phyloP scores from a whole-genome alignment of 2,329 filamentous ascomycete species.

The Beauveria scarabaeidicola region DNA sequence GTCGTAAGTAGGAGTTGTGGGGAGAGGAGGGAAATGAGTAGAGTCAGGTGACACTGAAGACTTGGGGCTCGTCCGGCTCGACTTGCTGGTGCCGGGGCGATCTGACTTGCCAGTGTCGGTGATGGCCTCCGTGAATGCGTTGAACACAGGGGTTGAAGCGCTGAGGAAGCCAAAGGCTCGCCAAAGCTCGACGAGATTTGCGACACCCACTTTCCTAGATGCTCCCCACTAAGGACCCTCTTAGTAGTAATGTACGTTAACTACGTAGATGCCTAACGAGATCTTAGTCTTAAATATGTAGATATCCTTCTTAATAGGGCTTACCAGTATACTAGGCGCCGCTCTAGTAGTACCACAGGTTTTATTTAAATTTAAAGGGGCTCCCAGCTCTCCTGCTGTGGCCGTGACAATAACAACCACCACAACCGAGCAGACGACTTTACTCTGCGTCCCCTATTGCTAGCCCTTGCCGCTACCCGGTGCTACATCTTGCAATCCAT shows the following conservation, averaged over 20 bases:
- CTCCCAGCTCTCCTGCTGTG: not conserved
- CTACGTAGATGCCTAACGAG: too few species aligned
- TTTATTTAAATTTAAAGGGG: not conserved
- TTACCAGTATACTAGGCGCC: too few species aligned
- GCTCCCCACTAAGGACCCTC: too few species aligned
- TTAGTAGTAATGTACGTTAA: too few species aligned
- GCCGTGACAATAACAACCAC: not conserved
- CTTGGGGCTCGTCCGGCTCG: slow-evolving; percentile 52
- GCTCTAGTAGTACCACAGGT: too few species aligned
- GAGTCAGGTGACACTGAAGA: slow-evolving; percentile 69
- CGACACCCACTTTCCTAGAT: slow-evolving; percentile 78
- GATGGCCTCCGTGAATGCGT: slow-evolving; percentile 76
- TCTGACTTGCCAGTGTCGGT: slow-evolving; percentile 59
- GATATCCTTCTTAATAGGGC: too few species aligned
- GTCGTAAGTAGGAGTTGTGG: too few species aligned
- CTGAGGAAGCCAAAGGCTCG: slow-evolving; percentile 42
- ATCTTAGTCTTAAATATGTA: too few species aligned
- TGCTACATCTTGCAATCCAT: not conserved
- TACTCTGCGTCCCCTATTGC: not conserved
- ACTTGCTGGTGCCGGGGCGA: slow-evolving; percentile 67
- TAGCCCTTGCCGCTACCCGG: not conserved
- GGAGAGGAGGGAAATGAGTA: slow-evolving; percentile 65
- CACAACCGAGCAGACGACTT: not conserved
- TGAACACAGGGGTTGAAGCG: slow-evolving; percentile 67
- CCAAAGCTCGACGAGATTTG: slow-evolving; percentile 87